phyloP scores from a whole-genome alignment of 164 flowering plant species.

The Magnolia kwangsiensis region DNA sequence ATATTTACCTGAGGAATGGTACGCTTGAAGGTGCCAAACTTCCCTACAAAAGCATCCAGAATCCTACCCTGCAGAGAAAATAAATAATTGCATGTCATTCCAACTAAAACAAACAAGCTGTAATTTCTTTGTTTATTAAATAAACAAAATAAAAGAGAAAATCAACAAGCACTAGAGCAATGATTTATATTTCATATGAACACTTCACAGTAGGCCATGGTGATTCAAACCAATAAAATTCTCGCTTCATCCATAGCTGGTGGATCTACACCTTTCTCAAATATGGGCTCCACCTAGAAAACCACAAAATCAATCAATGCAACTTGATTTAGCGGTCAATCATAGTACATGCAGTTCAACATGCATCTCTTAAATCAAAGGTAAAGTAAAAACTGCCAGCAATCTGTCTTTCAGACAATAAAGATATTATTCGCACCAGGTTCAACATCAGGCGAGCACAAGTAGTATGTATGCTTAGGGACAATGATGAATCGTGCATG shows the following conservation, averaged over 20 bases:
- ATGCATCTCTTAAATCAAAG: neutral
- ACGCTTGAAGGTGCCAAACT: constrained; percentile 91
- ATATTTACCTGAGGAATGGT: constrained; percentile 86
- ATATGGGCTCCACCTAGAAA: constrained; percentile 91
- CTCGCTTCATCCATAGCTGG: constrained; percentile 90
- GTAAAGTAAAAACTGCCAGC: neutral
- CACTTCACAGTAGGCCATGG: neutral
- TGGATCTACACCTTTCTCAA: constrained; percentile 90
- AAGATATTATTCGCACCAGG: constrained; percentile 47
- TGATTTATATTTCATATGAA: neutral
- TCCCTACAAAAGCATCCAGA: constrained; percentile 99
- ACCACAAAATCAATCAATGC: neutral
- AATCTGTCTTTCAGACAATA: neutral
- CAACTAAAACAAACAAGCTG: neutral
- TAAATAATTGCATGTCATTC: neutral
- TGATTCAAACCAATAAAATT: constrained; percentile 60
- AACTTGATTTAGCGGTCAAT: neutral
- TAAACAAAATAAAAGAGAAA: neutral
- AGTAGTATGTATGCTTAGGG: constrained; percentile 92
- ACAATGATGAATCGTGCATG: constrained; percentile 98
- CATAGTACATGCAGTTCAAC: neutral
- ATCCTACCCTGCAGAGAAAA: constrained; percentile 63
- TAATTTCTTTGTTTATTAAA: neutral
- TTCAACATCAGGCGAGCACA: constrained; percentile 99
- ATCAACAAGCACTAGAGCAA: neutral